Percentiles rank a stretch among this genome's conserved stretches.
Conservation (phyloP, 345 rosid genomes). For the Streptanthus diversifolius region DNA sequence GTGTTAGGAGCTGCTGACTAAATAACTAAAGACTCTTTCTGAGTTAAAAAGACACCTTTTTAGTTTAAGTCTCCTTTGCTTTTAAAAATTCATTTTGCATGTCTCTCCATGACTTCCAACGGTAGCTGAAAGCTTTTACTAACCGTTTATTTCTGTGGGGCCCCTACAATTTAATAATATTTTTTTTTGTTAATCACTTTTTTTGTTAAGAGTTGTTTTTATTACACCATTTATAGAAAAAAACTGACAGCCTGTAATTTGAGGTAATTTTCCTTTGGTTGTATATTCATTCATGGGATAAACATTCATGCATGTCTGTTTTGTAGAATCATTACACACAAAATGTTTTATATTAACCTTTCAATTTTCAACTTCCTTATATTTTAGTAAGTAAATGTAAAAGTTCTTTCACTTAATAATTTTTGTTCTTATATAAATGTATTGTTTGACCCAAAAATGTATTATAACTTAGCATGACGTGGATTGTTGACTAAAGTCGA, state of each 20-base stretch:
- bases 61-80: background rate
- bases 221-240: background rate
- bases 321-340: background rate
- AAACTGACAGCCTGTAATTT: slow-evolving; percentile 1
- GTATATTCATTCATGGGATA: background rate
- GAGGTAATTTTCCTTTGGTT: background rate
- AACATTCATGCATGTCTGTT: background rate
- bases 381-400: background rate
- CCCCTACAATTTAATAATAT: background rate
- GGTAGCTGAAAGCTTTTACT: background rate
- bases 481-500: background rate
- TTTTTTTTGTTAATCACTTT: background rate
- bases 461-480: background rate
- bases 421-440: background rate
- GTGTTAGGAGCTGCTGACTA: background rate
- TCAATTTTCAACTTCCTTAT: background rate
- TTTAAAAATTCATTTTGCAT: background rate
- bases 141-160: background rate
- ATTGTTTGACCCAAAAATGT: background rate
- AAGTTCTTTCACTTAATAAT: background rate
- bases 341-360: background rate
- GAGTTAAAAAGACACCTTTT: background rate
- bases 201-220: background rate
- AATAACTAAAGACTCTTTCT: no score
- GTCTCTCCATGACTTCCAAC: background rate